Base-by-base conservation (phyloP, 805 yeast genomes). In the Tetrapisispora pingtungensis region DNA sequence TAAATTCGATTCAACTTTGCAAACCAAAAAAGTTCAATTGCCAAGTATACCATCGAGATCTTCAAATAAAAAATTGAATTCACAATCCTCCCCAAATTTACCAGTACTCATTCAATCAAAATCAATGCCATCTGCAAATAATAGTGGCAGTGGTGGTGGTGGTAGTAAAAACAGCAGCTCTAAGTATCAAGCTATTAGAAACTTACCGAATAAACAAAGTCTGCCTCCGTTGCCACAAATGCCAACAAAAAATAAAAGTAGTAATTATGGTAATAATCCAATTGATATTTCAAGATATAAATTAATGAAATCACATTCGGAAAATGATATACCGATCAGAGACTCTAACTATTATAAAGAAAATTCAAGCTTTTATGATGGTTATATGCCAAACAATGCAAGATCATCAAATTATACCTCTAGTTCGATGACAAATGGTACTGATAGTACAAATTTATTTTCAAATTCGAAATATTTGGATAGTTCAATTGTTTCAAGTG, bases 391-490 rank as follows among this genome's bases (percentile, higher is more conserved):
- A 35, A 45, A 41, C 8, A 48, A 39, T 33, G 39, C 42, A 20
- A 44, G 46, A 3, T n/a, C 26, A 12, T 32, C 34, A 22, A 22
- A 22, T 15, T 20, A 19, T 17, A 37, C 34, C 15, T 33, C 43
- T 4, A 33, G 31, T 10, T 32, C 36, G 2, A 31, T 34, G 8
- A 35, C 40, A 3, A 14, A 27, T 13, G 18, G 12, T n/a, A 28
- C 14, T 28, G 33, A 38, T 13, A 48, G 52, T 4, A 47, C 56
- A n/a, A 55, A 47, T 18, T 40, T 53, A 5, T 67, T 67, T 44
- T 66, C 71, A 7, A 63, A 64, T 41, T 68, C 78, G 1, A 71
- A 75, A 13, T 71, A 68, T 42, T 66, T 76, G 56, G 73, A 74
- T 1, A 71, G 69, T 44, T 80, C 88, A 1, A 51, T 58, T 22